A percentile compares a stretch with the other conserved stretches of the same genome.
Conservation (phyloP, 2,329 filamentous ascomycete genomes). For the Drechmeria coniospora region DNA sequence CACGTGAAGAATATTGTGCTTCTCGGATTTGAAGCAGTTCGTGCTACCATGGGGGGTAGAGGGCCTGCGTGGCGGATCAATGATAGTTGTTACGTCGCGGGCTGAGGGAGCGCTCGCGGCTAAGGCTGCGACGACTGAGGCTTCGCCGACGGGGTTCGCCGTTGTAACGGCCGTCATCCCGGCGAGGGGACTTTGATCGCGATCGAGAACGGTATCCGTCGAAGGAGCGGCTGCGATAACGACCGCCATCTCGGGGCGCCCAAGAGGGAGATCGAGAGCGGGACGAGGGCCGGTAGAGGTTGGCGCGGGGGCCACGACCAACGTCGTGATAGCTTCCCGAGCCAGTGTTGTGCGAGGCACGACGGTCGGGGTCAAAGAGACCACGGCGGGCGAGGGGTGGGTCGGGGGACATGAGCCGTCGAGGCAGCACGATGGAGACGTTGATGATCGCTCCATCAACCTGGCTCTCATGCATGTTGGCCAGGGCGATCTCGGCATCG, state of each 20-base stretch:
- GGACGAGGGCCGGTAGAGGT: conserved; percentile 49
- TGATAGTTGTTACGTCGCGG: conserved; percentile 19
- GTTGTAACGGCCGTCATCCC: conserved; percentile 15
- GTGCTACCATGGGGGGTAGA: too few species aligned
- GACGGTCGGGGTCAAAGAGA: conserved; percentile 32
- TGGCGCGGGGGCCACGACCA: conserved; percentile 27
- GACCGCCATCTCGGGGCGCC: conserved; percentile 22
- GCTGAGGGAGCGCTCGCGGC: conserved; percentile 25
- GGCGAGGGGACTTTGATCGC: conserved; percentile 24
- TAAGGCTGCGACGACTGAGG: conserved; percentile 31
- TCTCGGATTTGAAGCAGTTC: too few species aligned
- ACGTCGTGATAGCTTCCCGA: conserved; percentile 18
- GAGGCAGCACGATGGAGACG: conserved; percentile 77
- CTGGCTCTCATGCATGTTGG: conserved; percentile 97
- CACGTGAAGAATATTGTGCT: too few species aligned
- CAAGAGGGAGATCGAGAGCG: conserved; percentile 28
- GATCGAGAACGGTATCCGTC: conserved; percentile 32
- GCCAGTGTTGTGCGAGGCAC: conserved; percentile 10
- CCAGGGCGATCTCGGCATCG: conserved; percentile 76
- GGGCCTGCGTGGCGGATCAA: too few species aligned
- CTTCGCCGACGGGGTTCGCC: conserved; percentile 26
- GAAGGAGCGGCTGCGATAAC: conserved; percentile 30
- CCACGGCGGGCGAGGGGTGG: conserved; percentile 57
- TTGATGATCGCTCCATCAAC: conserved; percentile 70
- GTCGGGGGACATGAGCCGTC: conserved; percentile 65